Evolutionary conservation across 345 rosid genomes (phyloP).

Genomic region (Xanthoceras sorbifolium): DNA sequence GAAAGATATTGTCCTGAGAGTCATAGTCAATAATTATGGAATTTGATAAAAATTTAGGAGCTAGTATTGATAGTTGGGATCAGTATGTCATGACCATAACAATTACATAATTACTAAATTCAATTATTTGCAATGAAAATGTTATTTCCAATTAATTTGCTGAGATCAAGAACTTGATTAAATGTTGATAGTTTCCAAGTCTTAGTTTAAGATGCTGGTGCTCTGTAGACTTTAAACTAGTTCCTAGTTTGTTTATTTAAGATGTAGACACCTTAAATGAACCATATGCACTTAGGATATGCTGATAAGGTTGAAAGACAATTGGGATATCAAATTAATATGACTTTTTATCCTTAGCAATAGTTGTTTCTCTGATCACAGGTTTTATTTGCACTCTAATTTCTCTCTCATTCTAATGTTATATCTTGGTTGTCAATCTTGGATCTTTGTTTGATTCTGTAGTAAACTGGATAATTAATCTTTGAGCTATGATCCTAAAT

Average conservation of each 20-base stretch:
- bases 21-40: neutral
- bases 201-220: neutral
- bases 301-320: neutral
- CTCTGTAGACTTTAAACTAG: neutral
- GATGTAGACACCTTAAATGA: neutral
- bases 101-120: neutral
- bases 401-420: neutral
- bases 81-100: neutral
- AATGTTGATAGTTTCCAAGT: neutral
- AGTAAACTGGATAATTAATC: neutral
- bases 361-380: neutral
- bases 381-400: neutral
- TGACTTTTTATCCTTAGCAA: neutral
- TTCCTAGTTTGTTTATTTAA: neutral
- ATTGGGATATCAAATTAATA: neutral
- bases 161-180: conserved; percentile 8
- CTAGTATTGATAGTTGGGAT: neutral
- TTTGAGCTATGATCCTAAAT: neutral
- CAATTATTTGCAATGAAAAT: too few species aligned
- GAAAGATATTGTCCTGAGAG: neutral
- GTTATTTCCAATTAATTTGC: neutral
- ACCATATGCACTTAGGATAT: neutral
- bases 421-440: neutral
- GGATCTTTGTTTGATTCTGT: neutral
- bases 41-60: conserved; percentile 6